These are phyloP conservation scores for Cadophora gregata DNA, from an alignment of 2,329 filamentous ascomycete species.

Conservation along the genomic window DNA sequence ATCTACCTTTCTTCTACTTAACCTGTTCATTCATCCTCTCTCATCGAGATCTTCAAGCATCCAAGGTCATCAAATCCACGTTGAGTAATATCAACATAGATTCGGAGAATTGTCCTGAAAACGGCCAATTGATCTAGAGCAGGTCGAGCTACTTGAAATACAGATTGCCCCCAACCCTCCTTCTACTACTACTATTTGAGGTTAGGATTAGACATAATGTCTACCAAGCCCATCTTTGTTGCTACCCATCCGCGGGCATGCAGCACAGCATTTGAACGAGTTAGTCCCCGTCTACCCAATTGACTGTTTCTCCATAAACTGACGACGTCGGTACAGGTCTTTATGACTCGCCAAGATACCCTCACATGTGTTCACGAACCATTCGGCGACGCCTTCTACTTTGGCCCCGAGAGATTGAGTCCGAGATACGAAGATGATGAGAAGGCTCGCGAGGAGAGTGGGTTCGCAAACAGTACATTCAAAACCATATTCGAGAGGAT, in stretches of 20 bases:
- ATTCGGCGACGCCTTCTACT: constrained; percentile 97
- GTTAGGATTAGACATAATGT: constrained; percentile 59
- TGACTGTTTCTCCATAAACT: constrained; percentile 22
- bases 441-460: constrained; percentile 61
- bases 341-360: constrained; percentile 88
- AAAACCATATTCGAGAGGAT: constrained; percentile 79
- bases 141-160: constrained; percentile 39
- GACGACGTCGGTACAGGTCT: constrained; percentile 66
- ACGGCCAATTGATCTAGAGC: constrained; percentile 28
- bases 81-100: constrained; percentile 18
- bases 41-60: not conserved
- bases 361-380: constrained; percentile 91
- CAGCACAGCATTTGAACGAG: constrained; percentile 96
- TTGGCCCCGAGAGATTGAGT: constrained; percentile 86
- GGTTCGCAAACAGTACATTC: constrained; percentile 74
- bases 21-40: constrained; percentile 1
- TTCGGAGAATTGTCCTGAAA: constrained; percentile 31
- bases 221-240: constrained; percentile 84
- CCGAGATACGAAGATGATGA: constrained; percentile 76
- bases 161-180: constrained; percentile 33
- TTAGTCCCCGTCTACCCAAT: constrained; percentile 47
- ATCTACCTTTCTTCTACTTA: not conserved
- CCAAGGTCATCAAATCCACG: constrained; percentile 13
- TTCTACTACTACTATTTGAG: too few relatives aligned
- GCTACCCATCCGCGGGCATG: constrained; percentile 94